Percentiles rank a stretch among this genome's conserved stretches.
These are phyloP conservation scores for Bacidia rubella DNA, from an alignment of 495 filamentous ascomycete genomes.

Conservation along the genomic window DNA sequence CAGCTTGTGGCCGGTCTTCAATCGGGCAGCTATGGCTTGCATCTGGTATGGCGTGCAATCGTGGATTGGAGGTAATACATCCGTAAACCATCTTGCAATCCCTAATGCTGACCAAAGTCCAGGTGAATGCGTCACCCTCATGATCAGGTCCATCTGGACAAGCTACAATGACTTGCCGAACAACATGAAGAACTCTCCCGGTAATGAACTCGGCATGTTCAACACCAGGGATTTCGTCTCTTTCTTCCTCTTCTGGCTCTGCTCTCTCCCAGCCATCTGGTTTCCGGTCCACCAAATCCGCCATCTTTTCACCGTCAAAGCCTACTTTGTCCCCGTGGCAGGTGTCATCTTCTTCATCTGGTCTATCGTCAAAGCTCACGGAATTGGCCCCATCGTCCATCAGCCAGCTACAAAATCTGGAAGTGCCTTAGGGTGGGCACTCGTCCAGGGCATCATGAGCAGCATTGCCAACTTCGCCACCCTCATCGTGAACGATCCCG, in stretches of 20 bases:
- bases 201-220: conserved; percentile 30
- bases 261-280: conserved; percentile 76
- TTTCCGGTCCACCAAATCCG: conserved; percentile 45
- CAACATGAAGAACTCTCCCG: conserved; percentile 46
- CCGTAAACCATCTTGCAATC: not conserved
- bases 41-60: conserved; percentile 81
- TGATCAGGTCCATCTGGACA: conserved; percentile 75
- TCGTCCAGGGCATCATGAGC: conserved; percentile 74
- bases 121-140: conserved; percentile 64
- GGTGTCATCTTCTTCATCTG: conserved; percentile 85
- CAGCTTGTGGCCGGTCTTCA: conserved; percentile 80
- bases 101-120: not conserved
- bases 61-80: conserved; percentile 58
- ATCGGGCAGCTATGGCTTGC: conserved; percentile 75
- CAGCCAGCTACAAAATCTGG: conserved; percentile 53
- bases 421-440: conserved; percentile 61
- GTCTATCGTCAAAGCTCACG: conserved; percentile 70
- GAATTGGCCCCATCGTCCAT: conserved; percentile 72
- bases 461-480: conserved; percentile 91
- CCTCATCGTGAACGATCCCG: conserved; percentile 71
- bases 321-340: conserved; percentile 69
- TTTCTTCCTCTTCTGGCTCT: conserved; percentile 76
- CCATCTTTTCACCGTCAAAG: conserved; percentile 87
- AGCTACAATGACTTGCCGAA: conserved; percentile 53
- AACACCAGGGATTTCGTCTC: conserved; percentile 61